Conservation (phyloP, 306 rosid genomes). For the Prunus kanzakura region DNA sequence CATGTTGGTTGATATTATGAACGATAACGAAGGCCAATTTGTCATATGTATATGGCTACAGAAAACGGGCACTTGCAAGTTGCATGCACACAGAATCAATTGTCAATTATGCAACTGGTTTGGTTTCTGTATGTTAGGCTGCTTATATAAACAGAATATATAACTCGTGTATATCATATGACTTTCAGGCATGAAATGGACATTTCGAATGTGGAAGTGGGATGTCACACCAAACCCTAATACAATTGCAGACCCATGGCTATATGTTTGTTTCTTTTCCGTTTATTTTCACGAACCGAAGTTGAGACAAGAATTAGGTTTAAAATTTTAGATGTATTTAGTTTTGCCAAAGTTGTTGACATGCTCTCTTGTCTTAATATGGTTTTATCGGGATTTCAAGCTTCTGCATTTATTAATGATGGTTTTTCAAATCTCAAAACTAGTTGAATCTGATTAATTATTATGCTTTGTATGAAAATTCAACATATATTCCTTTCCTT, state of each 20-base stretch:
- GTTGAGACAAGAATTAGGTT: neutral
- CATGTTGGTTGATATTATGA: slow-evolving; percentile 1
- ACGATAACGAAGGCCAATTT: slow-evolving; percentile 14
- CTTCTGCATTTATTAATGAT: too few species aligned
- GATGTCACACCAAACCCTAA: neutral
- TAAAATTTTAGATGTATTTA: neutral
- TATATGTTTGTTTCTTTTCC: neutral
- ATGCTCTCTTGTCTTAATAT: neutral
- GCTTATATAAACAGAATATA: neutral
- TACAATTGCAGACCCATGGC: neutral
- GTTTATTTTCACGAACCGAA: neutral
- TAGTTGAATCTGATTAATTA: neutral
- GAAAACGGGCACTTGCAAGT: neutral
- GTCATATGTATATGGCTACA: slow-evolving; percentile 18
- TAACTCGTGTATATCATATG: neutral
- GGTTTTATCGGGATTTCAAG: neutral
- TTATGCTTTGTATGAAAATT: neutral
- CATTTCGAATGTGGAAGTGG: neutral
- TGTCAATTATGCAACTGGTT: neutral
- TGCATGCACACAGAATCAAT: neutral
- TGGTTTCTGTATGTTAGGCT: neutral
- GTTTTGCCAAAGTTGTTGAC: neutral
- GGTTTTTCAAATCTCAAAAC: too few species aligned
- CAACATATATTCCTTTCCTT: too few species aligned
- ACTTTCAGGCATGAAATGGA: neutral